Conservation (phyloP, 2,329 filamentous ascomycete species). For the Diaporthe caulivora region DNA sequence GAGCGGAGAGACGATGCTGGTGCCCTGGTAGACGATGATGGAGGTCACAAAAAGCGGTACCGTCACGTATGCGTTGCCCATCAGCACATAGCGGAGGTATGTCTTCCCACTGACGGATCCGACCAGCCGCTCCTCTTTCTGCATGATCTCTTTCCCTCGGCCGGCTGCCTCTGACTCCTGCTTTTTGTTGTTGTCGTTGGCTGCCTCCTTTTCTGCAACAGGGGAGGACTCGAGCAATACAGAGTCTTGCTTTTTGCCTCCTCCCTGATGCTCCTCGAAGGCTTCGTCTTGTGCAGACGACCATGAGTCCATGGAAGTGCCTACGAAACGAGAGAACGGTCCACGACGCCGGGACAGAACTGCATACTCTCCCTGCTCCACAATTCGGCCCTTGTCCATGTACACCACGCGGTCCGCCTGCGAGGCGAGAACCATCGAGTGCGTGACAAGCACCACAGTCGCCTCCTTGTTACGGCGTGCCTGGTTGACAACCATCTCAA, state of each 20-base stretch:
- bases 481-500: constrained; percentile 42
- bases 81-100: constrained; percentile 71
- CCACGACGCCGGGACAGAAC: constrained; percentile 14
- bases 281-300: constrained; percentile 66
- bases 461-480: constrained; percentile 38
- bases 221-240: neutral
- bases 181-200: neutral
- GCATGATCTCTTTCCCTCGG: constrained; percentile 71
- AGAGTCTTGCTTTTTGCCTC: neutral
- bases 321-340: constrained; percentile 24
- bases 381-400: constrained; percentile 74
- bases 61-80: constrained; percentile 65
- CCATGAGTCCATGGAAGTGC: constrained; percentile 51
- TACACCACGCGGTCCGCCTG: constrained; percentile 75
- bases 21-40: constrained; percentile 69
- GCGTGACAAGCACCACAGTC: constrained; percentile 45
- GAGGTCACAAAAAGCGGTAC: constrained; percentile 64
- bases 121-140: constrained; percentile 64
- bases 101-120: constrained; percentile 61
- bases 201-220: neutral
- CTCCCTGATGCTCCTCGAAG: constrained; percentile 56
- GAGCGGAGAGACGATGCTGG: constrained; percentile 73
- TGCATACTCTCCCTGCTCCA: constrained; percentile 69
- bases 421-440: constrained; percentile 69
- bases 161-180: constrained; percentile 42